Percentiles rank a stretch among this genome's conserved stretches.
phyloP scores from a whole-genome alignment of 352 stramenopile genomes.

The Phytophthora megakarya region DNA sequence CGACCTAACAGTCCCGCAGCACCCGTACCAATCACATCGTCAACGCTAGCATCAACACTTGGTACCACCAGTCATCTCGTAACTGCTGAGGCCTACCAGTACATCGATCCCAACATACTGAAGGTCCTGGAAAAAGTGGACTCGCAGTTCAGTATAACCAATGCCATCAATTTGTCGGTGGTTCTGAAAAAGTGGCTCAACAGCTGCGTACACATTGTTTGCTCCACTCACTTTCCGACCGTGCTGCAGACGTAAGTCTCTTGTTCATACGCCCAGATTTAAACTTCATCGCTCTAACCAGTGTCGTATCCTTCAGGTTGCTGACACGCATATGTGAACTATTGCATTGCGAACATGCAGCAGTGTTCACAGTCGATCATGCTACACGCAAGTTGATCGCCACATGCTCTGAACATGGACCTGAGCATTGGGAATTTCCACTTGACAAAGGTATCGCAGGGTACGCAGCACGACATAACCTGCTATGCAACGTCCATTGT shows the following conservation, averaged over 20 bases:
- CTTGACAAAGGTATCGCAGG: conserved; percentile 75
- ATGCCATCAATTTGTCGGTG: conserved; percentile 65
- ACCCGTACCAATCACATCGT: conserved; percentile 23
- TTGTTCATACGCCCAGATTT: background rate
- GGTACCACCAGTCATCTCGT: conserved; percentile 35
- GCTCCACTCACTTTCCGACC: conserved; percentile 50
- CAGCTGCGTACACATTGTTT: conserved; percentile 61
- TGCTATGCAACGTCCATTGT: conserved; percentile 61
- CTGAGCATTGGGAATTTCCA: conserved; percentile 61
- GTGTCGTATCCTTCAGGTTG: conserved; percentile 25
- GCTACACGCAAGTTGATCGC: conserved; percentile 41
- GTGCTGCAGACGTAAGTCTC: conserved; percentile 40
- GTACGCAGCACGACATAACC: conserved; percentile 55
- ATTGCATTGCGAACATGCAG: conserved; percentile 74
- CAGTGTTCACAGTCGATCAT: conserved; percentile 66
- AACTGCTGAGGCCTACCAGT: conserved; percentile 56
- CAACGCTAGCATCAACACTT: conserved; percentile 8
- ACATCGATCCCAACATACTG: conserved; percentile 81
- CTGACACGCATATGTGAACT: conserved; percentile 60
- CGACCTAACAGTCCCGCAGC: conserved; percentile 29
- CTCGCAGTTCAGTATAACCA: conserved; percentile 86
- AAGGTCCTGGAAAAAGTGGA: conserved; percentile 86
- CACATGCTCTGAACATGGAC: conserved; percentile 45
- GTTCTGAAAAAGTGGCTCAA: conserved; percentile 83
- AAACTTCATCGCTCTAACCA: background rate